Conservation (phyloP, 441 rosid genomes). For the Pelargonium australe region DNA sequence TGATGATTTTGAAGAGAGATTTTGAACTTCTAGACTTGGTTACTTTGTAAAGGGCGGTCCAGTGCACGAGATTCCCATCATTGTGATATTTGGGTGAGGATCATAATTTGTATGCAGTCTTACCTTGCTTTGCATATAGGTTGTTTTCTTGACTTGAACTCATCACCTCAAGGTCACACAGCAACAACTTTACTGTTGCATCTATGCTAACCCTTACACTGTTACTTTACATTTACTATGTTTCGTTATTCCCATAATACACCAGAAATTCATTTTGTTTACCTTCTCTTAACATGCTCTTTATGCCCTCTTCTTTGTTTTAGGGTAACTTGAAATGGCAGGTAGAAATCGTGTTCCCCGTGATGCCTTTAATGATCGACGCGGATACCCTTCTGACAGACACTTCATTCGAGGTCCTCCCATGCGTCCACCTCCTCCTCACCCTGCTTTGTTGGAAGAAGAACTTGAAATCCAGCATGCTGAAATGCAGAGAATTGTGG, state of each 20-base stretch:
- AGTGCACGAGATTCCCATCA: no score
- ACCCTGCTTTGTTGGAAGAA: slow-evolving; percentile 73
- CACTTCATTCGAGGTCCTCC: slow-evolving; percentile 63
- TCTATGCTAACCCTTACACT: no score
- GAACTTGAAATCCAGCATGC: slow-evolving; percentile 78
- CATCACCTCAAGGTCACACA: no score
- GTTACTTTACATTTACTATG: no score
- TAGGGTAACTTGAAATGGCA: slow-evolving; percentile 48
- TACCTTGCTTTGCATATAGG: no score
- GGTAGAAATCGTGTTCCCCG: slow-evolving; percentile 74
- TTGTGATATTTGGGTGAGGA: no score
- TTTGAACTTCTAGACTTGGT: neutral
- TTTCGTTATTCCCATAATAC: neutral
- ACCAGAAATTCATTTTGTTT: neutral
- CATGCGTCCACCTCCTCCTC: slow-evolving; percentile 48
- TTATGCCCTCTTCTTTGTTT: neutral
- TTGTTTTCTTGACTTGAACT: no score
- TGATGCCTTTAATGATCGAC: slow-evolving; percentile 53
- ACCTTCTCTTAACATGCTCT: neutral
- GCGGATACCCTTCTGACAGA: slow-evolving; percentile 57
- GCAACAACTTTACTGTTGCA: no score
- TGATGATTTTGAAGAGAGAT: no score
- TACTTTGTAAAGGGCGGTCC: neutral
- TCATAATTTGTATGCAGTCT: no score
- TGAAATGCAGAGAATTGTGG: slow-evolving; percentile 70